Evolutionary conservation across 345 rosid species (phyloP).

Genomic region (Corymbia maculata): DNA sequence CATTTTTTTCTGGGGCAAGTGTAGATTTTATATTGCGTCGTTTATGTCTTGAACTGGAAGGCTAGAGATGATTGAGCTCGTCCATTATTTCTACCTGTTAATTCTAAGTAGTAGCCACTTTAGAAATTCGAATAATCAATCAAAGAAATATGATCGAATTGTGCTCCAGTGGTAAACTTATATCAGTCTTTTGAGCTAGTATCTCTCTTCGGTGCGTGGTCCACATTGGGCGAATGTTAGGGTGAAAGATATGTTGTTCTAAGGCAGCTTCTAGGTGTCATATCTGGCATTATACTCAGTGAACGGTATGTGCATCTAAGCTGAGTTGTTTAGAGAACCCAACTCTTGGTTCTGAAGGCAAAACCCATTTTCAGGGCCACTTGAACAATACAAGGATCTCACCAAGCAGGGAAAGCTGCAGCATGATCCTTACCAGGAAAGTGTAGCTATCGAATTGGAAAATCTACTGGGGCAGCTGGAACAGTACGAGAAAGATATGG

Average conservation of each 20-base stretch:
- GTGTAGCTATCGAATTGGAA: slow-evolving; percentile 52
- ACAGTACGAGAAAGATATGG: slow-evolving; percentile 80
- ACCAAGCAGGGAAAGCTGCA: slow-evolving; percentile 67
- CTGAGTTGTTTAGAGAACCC: background rate
- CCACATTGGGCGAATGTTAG: background rate
- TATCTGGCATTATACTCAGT: background rate
- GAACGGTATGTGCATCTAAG: background rate
- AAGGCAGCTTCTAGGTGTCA: background rate
- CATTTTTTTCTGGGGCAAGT: background rate
- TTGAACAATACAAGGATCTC: slow-evolving; percentile 41
- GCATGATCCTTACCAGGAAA: slow-evolving; percentile 75
- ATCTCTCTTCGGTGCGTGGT: background rate
- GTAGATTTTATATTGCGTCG: background rate
- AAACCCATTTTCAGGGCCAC: slow-evolving; percentile 25
- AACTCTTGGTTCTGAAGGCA: background rate
- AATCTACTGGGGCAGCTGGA: slow-evolving; percentile 64
- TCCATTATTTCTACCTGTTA: background rate
- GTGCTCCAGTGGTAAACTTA: background rate
- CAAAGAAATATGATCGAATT: background rate
- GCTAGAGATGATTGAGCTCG: background rate
- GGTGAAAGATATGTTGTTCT: background rate
- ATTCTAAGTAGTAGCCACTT: background rate
- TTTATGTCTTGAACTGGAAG: background rate
- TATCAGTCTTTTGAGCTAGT: background rate
- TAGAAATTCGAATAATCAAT: background rate